phyloP scores from a whole-genome alignment of 2,329 filamentous ascomycete genomes.

The Trichoderma atrobrunneum region DNA sequence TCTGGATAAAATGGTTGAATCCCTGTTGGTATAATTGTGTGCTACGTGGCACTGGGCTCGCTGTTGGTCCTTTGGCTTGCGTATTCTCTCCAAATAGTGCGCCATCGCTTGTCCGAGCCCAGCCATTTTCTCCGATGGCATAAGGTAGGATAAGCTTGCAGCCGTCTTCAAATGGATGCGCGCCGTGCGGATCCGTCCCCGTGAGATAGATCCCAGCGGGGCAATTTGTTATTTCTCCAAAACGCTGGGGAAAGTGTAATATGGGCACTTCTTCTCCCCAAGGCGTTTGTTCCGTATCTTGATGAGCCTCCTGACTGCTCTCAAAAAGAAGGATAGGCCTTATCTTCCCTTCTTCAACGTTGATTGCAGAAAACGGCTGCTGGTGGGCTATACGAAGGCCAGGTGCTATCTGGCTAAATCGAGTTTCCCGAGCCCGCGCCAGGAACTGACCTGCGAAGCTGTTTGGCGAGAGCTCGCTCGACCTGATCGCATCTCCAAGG shows the following conservation, averaged over 20 bases:
- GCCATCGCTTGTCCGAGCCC: slow-evolving; percentile 13
- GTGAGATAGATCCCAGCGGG: slow-evolving; percentile 5
- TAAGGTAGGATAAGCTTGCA: slow-evolving; percentile 10
- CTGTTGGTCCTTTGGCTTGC: background rate
- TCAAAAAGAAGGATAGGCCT: slow-evolving; percentile 2
- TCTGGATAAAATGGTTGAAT: slow-evolving; percentile 10
- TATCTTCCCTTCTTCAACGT: background rate
- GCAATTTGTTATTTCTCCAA: background rate
- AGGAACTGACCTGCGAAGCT: slow-evolving; percentile 5
- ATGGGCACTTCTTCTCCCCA: slow-evolving; percentile 6
- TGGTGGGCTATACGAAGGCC: slow-evolving; percentile 11
- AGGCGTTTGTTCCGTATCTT: background rate
- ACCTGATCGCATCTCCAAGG: background rate
- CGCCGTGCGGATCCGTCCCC: background rate
- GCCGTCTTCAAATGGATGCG: slow-evolving; percentile 12
- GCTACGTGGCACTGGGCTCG: background rate
- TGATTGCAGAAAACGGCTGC: background rate
- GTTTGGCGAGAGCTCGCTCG: background rate
- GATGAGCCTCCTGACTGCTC: slow-evolving; percentile 6
- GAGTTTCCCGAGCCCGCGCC: background rate
- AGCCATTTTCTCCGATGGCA: background rate
- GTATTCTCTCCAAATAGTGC: slow-evolving; percentile 7
- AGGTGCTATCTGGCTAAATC: slow-evolving; percentile 1
- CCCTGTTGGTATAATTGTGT: slow-evolving; percentile 7
- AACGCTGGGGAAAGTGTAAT: background rate